Evolutionary conservation across 306 rosid genomes (phyloP), one percentile per base, ranked within the genome.

Genomic region (Geum urbanum): DNA sequence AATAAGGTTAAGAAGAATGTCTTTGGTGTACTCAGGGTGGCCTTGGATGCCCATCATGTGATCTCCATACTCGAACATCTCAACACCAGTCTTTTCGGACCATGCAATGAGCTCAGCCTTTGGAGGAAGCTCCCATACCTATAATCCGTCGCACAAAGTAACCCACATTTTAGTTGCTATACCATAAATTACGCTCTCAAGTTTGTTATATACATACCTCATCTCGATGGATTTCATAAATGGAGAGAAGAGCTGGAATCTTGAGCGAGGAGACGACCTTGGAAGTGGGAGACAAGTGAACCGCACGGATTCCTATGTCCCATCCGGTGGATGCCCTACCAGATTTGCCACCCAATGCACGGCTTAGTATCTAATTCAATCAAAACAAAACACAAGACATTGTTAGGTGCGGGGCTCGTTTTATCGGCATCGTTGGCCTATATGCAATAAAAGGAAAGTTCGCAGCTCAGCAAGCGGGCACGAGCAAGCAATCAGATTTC

Each of bases 1-100:
- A 60, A 88, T 81, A 11, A 90, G 91, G 72, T 90, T 84, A 0
- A 82, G 68, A 40, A 92, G 88, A 50, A 92, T 88, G 78, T 92
- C 98, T 58, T 72, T 52, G 67, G 80, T 81, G 81, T 86, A 94
- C 72, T 94, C 98, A n/a, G 98, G 98, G 78, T 94, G 98, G 11
- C 98, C 98, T 70, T 94, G 98, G 73, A 90, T 94, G 27, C 98
- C 94, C 87, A 94, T 71, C 0, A 94, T 84, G 81, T 90, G 86
- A 18, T 94, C 90, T 22, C 89, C 96, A 55, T 77, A 80, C 74
- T 40, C 82, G 55, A 90, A 94, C 84, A 90, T 85, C 70, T 94
- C 98, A 39, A 90, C 77, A n/a, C 82, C 85, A 0, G 91, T 85
- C 82, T 86, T 88, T 5, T 94, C 96, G 0, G 98, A 94, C 92